Base-by-base conservation (phyloP, 2,329 filamentous ascomycete genomes). In the Didymella glomerata region DNA sequence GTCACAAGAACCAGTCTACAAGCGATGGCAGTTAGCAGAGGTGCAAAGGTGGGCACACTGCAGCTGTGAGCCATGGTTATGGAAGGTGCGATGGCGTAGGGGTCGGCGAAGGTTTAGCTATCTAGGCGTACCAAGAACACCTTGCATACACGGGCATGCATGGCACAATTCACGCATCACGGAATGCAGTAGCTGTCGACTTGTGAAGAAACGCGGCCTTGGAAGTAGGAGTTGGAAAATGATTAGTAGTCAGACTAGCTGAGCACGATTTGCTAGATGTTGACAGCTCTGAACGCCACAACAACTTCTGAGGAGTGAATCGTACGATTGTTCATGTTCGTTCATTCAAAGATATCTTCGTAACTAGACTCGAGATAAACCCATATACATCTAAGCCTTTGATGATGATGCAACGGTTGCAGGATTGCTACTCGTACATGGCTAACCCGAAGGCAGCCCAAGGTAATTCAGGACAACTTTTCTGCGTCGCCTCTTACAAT, bases 401-500 rank as follows among this genome's bases (percentile, higher is more conserved):
- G 60, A 61, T 51, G 56, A 65, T 34, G 32, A 42, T 54, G 55
- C 46, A 49, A 49, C 45, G 25, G 50, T 41, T 46, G 40, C 46
- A 59, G 50, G 30, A 38, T 41, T 68, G 63, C 55, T 74, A 74
- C 68, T 75, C 64, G 61, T 74, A 73, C 70, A 73, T 60, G 61
- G 60, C 59, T 54, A 52, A 25, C 44, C 59, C 57, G 60, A 60
- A 48, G 41, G 53, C 60, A 53, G 52, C 50, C 57, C 51, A 59
- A 56, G 54, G 60, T 49, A 54, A 67, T 63, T 54, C 53, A 62
- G 40, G 63, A 65, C 56, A 57, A 64, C 65, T 66, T 64, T 57
- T 61, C 48, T 40, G 32, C 8, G 34, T 32, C 28, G 49, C 54
- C 62, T 60, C 73, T 59, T 77, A 83, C 73, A 83, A 76, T 77